These are phyloP conservation scores for Litchi chinensis DNA, from an alignment of 345 rosid species.

Conservation along the genomic window DNA sequence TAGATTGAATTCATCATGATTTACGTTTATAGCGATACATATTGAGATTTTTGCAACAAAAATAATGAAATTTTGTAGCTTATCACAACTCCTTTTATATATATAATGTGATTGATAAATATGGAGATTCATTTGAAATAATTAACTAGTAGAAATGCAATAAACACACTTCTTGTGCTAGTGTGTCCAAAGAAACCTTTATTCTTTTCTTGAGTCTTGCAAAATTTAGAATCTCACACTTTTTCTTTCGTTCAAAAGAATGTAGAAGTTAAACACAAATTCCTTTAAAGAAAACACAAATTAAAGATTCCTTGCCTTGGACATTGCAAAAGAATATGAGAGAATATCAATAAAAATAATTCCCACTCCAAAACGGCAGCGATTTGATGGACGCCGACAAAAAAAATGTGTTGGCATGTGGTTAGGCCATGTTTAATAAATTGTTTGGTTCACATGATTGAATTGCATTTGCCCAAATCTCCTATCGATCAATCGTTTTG, in stretches of 20 bases:
- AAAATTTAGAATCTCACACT: slow-evolving; percentile 2
- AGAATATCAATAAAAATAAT: not conserved
- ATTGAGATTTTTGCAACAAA: no score
- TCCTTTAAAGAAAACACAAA: no score
- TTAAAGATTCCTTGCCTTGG: not conserved
- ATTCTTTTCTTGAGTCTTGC: slow-evolving; percentile 22
- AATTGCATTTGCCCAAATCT: not conserved
- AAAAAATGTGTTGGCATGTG: not conserved
- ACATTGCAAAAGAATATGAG: not conserved
- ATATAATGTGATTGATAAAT: no score
- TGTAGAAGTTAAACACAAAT: no score
- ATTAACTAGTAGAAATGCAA: no score
- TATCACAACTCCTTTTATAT: no score
- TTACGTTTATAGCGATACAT: no score
- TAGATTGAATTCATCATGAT: no score
- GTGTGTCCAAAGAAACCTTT: not conserved
- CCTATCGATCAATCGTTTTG: not conserved
- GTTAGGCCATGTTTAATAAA: not conserved
- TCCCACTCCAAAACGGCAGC: not conserved
- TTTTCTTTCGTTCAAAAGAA: not conserved
- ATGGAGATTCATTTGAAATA: no score
- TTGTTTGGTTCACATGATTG: not conserved
- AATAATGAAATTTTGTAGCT: no score
- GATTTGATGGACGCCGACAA: not conserved
- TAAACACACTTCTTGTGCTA: not conserved